Evolutionary conservation across 2,329 filamentous ascomycete genomes (phyloP).

Genomic region (Drechslerella coelobrocha): DNA sequence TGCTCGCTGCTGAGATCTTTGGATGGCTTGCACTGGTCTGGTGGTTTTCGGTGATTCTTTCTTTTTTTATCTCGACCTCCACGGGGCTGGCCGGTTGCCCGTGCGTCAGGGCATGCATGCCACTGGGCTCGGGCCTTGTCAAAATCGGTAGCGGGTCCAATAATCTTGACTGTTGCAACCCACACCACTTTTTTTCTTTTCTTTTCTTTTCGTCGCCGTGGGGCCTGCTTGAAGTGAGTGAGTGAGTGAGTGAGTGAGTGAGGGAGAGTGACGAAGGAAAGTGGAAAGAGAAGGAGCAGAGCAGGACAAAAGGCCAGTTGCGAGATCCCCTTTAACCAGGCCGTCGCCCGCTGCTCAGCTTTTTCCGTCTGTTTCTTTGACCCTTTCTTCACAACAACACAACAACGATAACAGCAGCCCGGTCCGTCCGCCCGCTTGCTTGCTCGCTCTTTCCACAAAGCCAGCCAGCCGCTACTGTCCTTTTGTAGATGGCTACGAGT

Average conservation of each 20-base stretch:
- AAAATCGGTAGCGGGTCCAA: conserved; percentile 46
- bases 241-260: no score
- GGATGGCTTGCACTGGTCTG: no score
- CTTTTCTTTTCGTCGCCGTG: conserved; percentile 11
- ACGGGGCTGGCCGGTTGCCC: conserved; percentile 41
- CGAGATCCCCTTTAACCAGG: conserved; percentile 39
- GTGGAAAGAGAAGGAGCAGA: conserved; percentile 3
- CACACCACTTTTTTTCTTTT: conserved; percentile 24
- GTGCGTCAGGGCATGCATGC: conserved; percentile 20
- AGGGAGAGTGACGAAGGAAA: not conserved
- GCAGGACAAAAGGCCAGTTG: not conserved
- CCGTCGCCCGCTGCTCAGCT: conserved; percentile 13
- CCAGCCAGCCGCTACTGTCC: conserved; percentile 11
- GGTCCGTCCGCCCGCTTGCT: not conserved
- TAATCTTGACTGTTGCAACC: conserved; percentile 23
- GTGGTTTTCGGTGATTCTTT: not conserved
- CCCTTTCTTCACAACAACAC: not conserved
- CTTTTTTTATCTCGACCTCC: not conserved
- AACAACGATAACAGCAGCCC: no score
- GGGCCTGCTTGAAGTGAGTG: conserved; percentile 16
- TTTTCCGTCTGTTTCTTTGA: not conserved
- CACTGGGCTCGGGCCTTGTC: conserved; percentile 11
- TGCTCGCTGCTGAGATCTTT: no score
- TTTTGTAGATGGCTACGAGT: conserved; percentile 20
- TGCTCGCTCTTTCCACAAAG: conserved; percentile 9